Evolutionary conservation across 78 protist genomes (phyloP).

Genomic region (Creolimax fragrantissima): DNA sequence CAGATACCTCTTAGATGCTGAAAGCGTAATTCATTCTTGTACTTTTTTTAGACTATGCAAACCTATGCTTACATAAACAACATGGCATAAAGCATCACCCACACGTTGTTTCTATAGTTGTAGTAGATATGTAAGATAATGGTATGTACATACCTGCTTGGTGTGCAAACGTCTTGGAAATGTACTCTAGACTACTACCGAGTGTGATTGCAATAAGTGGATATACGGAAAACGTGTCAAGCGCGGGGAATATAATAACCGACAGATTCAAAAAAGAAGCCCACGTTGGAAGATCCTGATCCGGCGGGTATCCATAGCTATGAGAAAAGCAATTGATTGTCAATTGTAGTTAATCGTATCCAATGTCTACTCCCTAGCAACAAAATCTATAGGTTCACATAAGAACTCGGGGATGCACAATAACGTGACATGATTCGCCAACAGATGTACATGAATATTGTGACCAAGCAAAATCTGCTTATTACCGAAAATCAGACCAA

Average conservation of each 20-base stretch:
- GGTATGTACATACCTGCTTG: not conserved
- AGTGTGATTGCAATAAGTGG: slow-evolving; percentile 21
- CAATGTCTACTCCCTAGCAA: too few relatives aligned
- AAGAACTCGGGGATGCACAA: too few relatives aligned
- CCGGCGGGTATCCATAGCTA: not conserved
- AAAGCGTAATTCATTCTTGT: not conserved
- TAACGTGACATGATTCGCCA: too few relatives aligned
- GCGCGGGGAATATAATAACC: slow-evolving; percentile 19
- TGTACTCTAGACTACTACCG: slow-evolving; percentile 14
- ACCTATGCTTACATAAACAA: not conserved
- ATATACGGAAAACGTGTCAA: slow-evolving; percentile 23
- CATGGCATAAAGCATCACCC: not conserved
- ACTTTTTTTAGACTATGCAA: not conserved
- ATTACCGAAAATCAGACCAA: not conserved
- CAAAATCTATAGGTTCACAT: too few relatives aligned
- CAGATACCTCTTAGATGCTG: not conserved
- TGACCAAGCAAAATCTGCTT: too few relatives aligned
- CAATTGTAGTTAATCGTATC: too few relatives aligned
- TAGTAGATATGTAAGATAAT: not conserved
- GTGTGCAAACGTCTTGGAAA: not conserved
- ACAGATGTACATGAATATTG: too few relatives aligned
- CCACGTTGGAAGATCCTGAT: not conserved
- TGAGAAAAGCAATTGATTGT: too few relatives aligned
- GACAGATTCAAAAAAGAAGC: not conserved
- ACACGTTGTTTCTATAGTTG: not conserved